Percentiles rank a stretch among this genome's conserved stretches.
Conservation (phyloP, 2,329 filamentous ascomycete species). For the Pseudofabraea citricarpa region DNA sequence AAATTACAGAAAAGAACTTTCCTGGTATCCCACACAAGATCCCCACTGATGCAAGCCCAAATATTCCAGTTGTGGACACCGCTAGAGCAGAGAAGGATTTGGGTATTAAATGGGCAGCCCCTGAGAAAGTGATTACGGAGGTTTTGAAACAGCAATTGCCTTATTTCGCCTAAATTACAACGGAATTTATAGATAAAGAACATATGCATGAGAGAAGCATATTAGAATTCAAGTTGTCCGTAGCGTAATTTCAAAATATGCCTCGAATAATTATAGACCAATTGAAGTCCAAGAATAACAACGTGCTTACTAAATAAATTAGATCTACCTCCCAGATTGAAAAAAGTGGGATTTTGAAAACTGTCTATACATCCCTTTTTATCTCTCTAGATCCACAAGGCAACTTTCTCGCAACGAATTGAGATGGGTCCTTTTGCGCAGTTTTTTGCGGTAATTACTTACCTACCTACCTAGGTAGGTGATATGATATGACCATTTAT, state of each 20-base stretch:
- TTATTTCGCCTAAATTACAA: background rate
- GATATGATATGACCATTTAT: too few relatives aligned
- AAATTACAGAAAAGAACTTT: slow-evolving; percentile 6
- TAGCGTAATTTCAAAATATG: background rate
- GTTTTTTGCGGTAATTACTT: too few relatives aligned
- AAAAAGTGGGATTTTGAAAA: too few relatives aligned
- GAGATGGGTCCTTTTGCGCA: too few relatives aligned
- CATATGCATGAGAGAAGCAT: background rate
- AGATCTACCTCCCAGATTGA: too few relatives aligned
- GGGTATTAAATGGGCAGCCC: slow-evolving; percentile 6
- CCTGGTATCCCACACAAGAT: background rate
- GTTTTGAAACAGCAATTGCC: slow-evolving; percentile 9
- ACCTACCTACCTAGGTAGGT: too few relatives aligned
- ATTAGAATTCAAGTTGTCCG: background rate
- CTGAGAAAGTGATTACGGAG: slow-evolving; percentile 5
- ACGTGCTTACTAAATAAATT: too few relatives aligned
- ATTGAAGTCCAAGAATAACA: too few relatives aligned
- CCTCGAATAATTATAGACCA: too few relatives aligned
- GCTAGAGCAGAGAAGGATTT: slow-evolving; percentile 8
- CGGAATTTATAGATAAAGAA: background rate
- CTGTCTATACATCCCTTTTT: too few relatives aligned
- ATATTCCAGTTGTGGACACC: background rate
- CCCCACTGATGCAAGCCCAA: background rate
- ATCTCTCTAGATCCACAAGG: too few relatives aligned
- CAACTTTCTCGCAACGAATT: too few relatives aligned